phyloP scores from a whole-genome alignment of 371 early-diverging fungal species.

The Gilbertella persicaria region DNA sequence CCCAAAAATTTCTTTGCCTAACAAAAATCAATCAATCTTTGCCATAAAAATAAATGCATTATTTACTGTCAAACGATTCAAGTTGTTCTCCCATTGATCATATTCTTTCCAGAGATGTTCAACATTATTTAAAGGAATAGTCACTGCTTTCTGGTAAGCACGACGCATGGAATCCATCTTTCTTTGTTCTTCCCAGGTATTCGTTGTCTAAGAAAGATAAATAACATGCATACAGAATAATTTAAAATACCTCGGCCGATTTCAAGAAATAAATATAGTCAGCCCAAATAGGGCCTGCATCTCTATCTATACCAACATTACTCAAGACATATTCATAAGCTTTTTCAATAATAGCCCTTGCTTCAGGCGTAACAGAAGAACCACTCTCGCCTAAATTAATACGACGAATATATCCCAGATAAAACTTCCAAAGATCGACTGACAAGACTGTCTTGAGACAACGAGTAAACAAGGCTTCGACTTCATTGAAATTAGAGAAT shows the following conservation, averaged over 20 bases:
- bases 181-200: slow-evolving; percentile 88
- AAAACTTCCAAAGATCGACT: slow-evolving; percentile 88
- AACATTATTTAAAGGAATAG: slow-evolving; percentile 82
- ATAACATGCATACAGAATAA: background rate
- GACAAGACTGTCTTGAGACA: slow-evolving; percentile 81
- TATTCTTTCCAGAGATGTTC: slow-evolving; percentile 96
- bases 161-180: slow-evolving; percentile 87
- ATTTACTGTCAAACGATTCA: slow-evolving; percentile 83
- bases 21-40: background rate
- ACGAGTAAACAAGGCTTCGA: slow-evolving; percentile 84
- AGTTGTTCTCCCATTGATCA: slow-evolving; percentile 88
- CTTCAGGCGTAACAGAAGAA: slow-evolving; percentile 62
- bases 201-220: slow-evolving; percentile 50
- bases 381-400: slow-evolving; percentile 66
- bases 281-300: slow-evolving; percentile 87
- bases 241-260: slow-evolving; percentile 65
- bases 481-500: slow-evolving; percentile 70
- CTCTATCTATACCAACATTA: slow-evolving; percentile 89
- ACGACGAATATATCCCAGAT: slow-evolving; percentile 84
- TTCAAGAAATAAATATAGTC: slow-evolving; percentile 87
- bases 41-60: slow-evolving; percentile 3
- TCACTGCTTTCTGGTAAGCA: slow-evolving; percentile 83
- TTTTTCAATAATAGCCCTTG: slow-evolving; percentile 71
- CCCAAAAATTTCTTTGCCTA: slow-evolving; percentile 87
- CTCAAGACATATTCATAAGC: slow-evolving; percentile 89